Percentiles rank a stretch among this genome's conserved stretches.
These are phyloP conservation scores for Neurospora sp. DNA, from an alignment of 495 filamentous ascomycete genomes.

Conservation along the genomic window DNA sequence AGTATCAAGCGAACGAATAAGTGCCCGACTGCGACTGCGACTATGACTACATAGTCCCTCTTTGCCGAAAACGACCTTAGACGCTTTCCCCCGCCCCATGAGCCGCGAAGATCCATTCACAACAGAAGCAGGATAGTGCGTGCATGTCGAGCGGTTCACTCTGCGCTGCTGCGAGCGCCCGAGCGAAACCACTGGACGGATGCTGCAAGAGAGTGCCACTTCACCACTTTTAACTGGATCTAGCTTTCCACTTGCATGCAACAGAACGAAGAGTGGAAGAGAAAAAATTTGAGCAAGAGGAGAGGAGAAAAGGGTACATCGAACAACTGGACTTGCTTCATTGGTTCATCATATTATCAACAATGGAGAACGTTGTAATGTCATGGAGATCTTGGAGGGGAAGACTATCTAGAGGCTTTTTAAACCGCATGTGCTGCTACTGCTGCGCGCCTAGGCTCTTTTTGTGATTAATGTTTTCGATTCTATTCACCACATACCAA, in stretches of 20 bases:
- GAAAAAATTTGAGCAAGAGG: background rate
- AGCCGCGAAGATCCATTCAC: background rate
- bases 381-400: background rate
- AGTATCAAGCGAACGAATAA: background rate
- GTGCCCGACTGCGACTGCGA: background rate
- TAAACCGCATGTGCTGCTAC: background rate
- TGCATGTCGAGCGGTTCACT: background rate
- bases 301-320: background rate
- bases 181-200: background rate
- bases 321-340: background rate
- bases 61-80: background rate
- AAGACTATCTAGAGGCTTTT: background rate
- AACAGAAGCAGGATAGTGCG: background rate
- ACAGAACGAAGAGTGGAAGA: background rate
- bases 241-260: background rate
- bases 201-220: background rate
- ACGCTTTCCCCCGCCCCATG: background rate
- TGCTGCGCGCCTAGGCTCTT: background rate
- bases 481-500: background rate
- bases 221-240: background rate
- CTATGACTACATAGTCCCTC: background rate
- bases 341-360: background rate
- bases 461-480: background rate
- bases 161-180: background rate
- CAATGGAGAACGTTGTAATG: background rate